Conservation (phyloP, 495 filamentous ascomycete genomes). For the Cairneyella variabilis region DNA sequence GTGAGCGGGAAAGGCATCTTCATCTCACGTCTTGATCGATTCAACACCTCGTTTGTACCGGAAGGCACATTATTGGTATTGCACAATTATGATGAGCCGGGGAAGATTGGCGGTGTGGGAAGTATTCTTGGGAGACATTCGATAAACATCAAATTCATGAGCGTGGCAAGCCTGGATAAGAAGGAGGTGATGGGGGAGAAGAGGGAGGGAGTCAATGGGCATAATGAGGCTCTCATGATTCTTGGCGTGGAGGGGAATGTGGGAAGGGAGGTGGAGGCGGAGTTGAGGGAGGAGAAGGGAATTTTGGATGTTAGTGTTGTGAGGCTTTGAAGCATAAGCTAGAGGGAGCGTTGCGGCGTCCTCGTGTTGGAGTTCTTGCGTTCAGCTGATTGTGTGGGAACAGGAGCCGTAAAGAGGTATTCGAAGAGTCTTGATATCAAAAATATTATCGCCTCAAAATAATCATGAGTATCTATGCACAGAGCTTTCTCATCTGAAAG, state of each 20-base stretch:
- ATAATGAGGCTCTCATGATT: conserved; percentile 69
- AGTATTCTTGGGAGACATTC: conserved; percentile 55
- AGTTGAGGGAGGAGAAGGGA: conserved; percentile 51
- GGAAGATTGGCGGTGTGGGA: conserved; percentile 71
- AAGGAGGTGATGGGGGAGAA: conserved; percentile 26
- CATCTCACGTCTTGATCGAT: conserved; percentile 63
- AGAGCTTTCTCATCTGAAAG: no score
- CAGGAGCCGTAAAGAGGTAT: no score
- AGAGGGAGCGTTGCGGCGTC: no score
- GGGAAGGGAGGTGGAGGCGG: conserved; percentile 47
- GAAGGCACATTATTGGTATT: conserved; percentile 61
- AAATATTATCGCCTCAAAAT: no score
- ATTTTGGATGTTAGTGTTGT: conserved; percentile 62
- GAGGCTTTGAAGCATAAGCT: conserved; percentile 42
- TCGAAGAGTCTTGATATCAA: no score
- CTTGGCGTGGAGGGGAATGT: conserved; percentile 59
- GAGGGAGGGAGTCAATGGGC: conserved; percentile 24
- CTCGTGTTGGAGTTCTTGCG: no score
- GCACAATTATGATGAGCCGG: conserved; percentile 67
- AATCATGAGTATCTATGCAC: no score
- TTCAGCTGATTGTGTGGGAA: no score
- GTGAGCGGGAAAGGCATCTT: conserved; percentile 52
- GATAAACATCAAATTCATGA: conserved; percentile 71
- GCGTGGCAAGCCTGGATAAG: conserved; percentile 50
- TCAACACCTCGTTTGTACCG: conserved; percentile 59